These are phyloP conservation scores for Lotus japonicus DNA, from an alignment of 306 rosid species.

Conservation along the genomic window DNA sequence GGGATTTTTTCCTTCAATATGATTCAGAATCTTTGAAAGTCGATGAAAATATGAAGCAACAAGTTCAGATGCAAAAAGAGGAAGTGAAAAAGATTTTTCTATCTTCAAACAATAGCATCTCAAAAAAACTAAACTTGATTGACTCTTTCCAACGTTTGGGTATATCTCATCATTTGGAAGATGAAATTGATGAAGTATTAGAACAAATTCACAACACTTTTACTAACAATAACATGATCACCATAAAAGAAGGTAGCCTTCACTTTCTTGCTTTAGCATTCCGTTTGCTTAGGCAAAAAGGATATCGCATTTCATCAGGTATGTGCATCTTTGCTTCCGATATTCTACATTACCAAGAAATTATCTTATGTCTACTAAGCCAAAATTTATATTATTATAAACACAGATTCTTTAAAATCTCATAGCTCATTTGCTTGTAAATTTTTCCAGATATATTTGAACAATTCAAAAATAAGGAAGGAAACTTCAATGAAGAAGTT, in stretches of 20 bases:
- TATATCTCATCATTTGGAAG: slow-evolving; percentile 20
- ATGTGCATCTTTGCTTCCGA: neutral
- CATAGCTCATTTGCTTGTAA: no score
- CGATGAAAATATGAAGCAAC: neutral
- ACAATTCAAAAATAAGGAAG: slow-evolving; percentile 28
- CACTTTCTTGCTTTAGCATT: slow-evolving; percentile 28
- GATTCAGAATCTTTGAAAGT: neutral
- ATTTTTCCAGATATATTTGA: slow-evolving; percentile 27
- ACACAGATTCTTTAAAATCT: neutral
- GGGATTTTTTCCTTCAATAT: slow-evolving; percentile 5
- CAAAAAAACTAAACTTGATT: slow-evolving; percentile 8
- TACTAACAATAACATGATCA: neutral
- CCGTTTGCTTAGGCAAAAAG: slow-evolving; percentile 35
- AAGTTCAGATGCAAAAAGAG: no score
- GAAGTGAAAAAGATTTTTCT: slow-evolving; percentile 24
- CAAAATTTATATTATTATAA: no score
- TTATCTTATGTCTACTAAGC: no score
- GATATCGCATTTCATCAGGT: slow-evolving; percentile 20
- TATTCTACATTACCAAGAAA: no score
- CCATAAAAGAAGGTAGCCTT: slow-evolving; percentile 9
- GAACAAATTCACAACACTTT: neutral
- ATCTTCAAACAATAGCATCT: neutral
- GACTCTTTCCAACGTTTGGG: slow-evolving; percentile 23
- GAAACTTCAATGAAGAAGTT: no score
- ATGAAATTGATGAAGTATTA: slow-evolving; percentile 14